phyloP scores from a whole-genome alignment of 345 rosid species.

The Rhodamnia argentea region DNA sequence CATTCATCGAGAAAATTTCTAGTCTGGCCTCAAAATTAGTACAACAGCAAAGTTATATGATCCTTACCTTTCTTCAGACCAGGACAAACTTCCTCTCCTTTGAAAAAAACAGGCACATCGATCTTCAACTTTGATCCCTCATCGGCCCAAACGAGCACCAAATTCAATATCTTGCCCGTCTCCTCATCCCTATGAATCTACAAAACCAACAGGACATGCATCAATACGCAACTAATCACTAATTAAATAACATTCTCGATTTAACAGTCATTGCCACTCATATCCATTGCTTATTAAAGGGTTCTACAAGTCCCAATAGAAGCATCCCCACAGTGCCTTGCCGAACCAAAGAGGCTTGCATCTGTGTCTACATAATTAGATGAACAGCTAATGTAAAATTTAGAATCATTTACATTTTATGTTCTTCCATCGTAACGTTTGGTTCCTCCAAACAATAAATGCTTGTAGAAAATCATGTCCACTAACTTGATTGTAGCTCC shows the following conservation, averaged over 20 bases:
- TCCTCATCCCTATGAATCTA: conserved; percentile 80
- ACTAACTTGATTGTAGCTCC: neutral
- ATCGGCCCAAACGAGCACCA: conserved; percentile 89
- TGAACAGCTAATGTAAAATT: neutral
- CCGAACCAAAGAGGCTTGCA: neutral
- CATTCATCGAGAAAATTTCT: neutral
- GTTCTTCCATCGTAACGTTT: neutral
- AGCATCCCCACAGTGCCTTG: neutral
- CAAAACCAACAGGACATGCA: neutral
- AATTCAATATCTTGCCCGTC: conserved; percentile 68
- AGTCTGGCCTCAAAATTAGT: neutral
- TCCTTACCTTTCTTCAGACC: conserved; percentile 71
- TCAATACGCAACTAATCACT: neutral
- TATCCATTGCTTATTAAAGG: neutral
- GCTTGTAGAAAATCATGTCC: neutral
- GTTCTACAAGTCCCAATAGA: neutral
- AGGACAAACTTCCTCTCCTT: conserved; percentile 62
- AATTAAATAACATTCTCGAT: neutral
- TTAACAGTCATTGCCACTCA: neutral
- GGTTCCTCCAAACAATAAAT: neutral
- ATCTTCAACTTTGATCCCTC: conserved; percentile 64
- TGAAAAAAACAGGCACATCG: conserved; percentile 78
- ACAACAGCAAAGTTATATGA: neutral
- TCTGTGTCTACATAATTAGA: neutral
- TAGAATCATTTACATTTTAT: neutral